Evolutionary conservation across 2,329 filamentous ascomycete genomes (phyloP).

Genomic region (Sphaerulina vaccinii): DNA sequence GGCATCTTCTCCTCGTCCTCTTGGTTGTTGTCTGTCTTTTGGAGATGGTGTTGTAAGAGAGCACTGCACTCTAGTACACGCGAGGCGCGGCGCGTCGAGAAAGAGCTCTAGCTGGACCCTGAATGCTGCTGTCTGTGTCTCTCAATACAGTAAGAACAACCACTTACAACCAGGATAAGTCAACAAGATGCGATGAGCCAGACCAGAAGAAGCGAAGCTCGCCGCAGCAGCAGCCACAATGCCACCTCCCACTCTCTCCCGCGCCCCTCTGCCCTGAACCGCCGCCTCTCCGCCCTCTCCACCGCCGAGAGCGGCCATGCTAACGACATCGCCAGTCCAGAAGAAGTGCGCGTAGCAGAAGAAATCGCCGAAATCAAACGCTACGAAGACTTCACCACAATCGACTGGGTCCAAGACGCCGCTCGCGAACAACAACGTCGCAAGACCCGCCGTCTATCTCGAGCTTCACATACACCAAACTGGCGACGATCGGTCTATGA

Average conservation of each 20-base stretch:
- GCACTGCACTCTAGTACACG: neutral
- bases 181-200: constrained; percentile 47
- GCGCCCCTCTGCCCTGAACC: constrained; percentile 49
- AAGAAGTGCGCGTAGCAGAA: constrained; percentile 75
- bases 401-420: constrained; percentile 98
- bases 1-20: constrained; percentile 61
- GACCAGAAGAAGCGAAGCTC: constrained; percentile 40
- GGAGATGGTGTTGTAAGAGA: neutral
- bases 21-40: constrained; percentile 16
- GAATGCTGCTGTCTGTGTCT: neutral
- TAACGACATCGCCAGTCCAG: constrained; percentile 52
- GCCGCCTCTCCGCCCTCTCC: constrained; percentile 67
- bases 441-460: constrained; percentile 70
- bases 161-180: neutral
- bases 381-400: constrained; percentile 97
- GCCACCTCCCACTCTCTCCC: constrained; percentile 18
- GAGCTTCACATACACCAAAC: constrained; percentile 68
- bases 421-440: constrained; percentile 83
- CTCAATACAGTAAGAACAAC: neutral
- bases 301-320: constrained; percentile 62
- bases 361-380: constrained; percentile 97
- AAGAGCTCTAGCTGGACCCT: too few species aligned
- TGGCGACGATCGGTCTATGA: constrained; percentile 82
- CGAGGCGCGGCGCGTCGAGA: neutral
- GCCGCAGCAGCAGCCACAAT: constrained; percentile 25